phyloP scores from a whole-genome alignment of 495 filamentous ascomycete species.

The Aspergillus bridgeri region DNA sequence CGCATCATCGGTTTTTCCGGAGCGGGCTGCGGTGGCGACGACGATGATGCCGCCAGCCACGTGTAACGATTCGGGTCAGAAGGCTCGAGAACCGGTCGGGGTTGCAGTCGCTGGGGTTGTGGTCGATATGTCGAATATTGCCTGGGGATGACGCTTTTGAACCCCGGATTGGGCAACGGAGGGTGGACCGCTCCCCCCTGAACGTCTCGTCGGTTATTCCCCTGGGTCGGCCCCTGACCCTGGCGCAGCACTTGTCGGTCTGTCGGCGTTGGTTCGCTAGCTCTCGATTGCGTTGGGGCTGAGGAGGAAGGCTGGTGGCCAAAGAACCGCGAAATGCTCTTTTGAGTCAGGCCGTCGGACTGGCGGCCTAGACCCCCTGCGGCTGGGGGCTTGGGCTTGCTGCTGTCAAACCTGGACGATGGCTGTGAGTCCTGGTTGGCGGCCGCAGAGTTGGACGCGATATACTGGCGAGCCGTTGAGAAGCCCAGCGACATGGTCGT shows the following conservation, averaged over 20 bases:
- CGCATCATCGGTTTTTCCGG: conserved; percentile 21
- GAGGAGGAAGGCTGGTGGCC: conserved; percentile 19
- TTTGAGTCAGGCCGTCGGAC: conserved; percentile 31
- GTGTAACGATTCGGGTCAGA: conserved; percentile 39
- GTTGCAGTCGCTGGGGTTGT: conserved; percentile 34
- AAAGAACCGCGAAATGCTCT: conserved; percentile 41
- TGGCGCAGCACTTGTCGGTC: background rate
- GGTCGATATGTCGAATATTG: conserved; percentile 36
- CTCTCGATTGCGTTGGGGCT: conserved; percentile 10
- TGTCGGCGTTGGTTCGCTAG: conserved; percentile 9
- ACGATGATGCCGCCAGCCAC: conserved; percentile 35
- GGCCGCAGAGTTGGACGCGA: conserved; percentile 24
- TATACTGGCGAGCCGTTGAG: conserved; percentile 43
- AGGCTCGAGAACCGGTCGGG: conserved; percentile 37
- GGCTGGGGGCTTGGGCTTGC: conserved; percentile 14
- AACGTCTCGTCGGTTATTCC: background rate
- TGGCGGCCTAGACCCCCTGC: conserved; percentile 15
- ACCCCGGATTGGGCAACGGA: conserved; percentile 7
- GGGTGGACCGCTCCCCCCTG: background rate
- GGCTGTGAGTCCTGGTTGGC: conserved; percentile 3
- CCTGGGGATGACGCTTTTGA: conserved; percentile 18
- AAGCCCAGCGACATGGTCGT: conserved; percentile 38
- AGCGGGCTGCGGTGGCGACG: conserved; percentile 20
- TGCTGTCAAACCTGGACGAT: conserved; percentile 12
- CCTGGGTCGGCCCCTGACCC: background rate